A percentile compares a stretch with the other conserved stretches of the same genome.
Evolutionary conservation across 2,329 filamentous ascomycete genomes (phyloP).

Genomic region (Exophiala mesophila): DNA sequence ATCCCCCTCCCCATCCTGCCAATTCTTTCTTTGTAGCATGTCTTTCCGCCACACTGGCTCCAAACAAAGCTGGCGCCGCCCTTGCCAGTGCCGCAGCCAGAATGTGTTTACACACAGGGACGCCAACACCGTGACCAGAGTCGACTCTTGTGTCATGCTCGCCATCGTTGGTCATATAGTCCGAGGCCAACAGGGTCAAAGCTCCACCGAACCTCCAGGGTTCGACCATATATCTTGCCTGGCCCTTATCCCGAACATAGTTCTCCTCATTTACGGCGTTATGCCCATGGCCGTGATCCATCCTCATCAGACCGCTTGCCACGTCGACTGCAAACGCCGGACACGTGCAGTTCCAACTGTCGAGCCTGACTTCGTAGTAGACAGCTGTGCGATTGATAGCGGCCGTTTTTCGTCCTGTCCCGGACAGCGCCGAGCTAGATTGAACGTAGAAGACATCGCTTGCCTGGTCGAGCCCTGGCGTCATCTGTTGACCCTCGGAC

Average conservation of each 20-base stretch:
- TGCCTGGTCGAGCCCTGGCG: neutral
- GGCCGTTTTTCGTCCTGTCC: neutral
- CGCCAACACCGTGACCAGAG: constrained; percentile 32
- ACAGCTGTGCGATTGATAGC: constrained; percentile 25
- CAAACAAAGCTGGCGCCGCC: constrained; percentile 56
- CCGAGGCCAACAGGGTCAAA: too few relatives aligned
- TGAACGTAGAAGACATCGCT: constrained; percentile 57
- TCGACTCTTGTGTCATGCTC: too few relatives aligned
- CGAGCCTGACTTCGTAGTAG: constrained; percentile 66
- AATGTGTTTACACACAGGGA: constrained; percentile 78
- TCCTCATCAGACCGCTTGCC: constrained; percentile 47
- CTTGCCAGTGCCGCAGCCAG: constrained; percentile 75
- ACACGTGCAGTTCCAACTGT: constrained; percentile 85
- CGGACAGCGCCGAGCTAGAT: constrained; percentile 45
- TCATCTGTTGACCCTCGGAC: neutral
- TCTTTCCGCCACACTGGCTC: constrained; percentile 51
- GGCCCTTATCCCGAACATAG: too few relatives aligned
- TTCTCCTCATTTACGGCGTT: too few relatives aligned
- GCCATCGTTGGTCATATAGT: too few relatives aligned
- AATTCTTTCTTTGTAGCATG: constrained; percentile 60
- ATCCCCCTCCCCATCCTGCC: constrained; percentile 61
- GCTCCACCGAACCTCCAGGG: constrained; percentile 37
- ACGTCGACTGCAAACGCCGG: constrained; percentile 73
- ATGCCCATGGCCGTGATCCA: neutral
- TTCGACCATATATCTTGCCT: constrained; percentile 6